Percentiles rank a stretch among this genome's conserved stretches.
phyloP scores from a whole-genome alignment of 805 yeast genomes.

The Sungouiella thailandica region DNA sequence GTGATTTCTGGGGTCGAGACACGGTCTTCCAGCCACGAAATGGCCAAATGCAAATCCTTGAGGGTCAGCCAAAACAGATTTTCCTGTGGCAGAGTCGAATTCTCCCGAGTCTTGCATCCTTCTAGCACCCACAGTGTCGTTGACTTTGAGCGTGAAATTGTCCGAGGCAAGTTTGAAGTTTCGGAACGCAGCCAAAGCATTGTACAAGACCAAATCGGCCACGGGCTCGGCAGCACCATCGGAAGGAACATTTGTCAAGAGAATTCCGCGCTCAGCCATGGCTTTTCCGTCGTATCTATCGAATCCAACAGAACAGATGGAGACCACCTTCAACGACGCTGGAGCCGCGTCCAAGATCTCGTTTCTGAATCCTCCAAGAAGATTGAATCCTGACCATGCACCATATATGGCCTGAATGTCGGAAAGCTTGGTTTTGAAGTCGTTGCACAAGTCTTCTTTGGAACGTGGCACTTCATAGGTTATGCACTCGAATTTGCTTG shows the following conservation, averaged over 20 bases:
- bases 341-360: conserved; percentile 45
- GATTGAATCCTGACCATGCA: conserved; percentile 52
- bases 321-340: conserved; percentile 39
- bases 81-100: conserved; percentile 30
- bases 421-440: conserved; percentile 36
- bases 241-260: conserved; percentile 54
- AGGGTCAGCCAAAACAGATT: conserved; percentile 3
- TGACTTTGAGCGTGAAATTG: conserved; percentile 28
- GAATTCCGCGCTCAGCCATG: conserved; percentile 40
- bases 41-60: conserved; percentile 38
- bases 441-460: conserved; percentile 35
- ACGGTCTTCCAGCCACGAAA: conserved; percentile 39
- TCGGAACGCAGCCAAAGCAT: conserved; percentile 58
- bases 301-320: conserved; percentile 55
- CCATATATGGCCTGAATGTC: conserved; percentile 51
- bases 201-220: conserved; percentile 62
- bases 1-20: conserved; percentile 51
- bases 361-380: conserved; percentile 46
- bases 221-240: conserved; percentile 63
- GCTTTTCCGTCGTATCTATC: conserved; percentile 44
- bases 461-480: conserved; percentile 37
- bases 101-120: conserved; percentile 25
- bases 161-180: conserved; percentile 45
- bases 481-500: conserved; percentile 31
- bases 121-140: conserved; percentile 46